phyloP scores from a whole-genome alignment of 768 basidiomycete genomes.

The Tubosaeta brunneosetosa region DNA sequence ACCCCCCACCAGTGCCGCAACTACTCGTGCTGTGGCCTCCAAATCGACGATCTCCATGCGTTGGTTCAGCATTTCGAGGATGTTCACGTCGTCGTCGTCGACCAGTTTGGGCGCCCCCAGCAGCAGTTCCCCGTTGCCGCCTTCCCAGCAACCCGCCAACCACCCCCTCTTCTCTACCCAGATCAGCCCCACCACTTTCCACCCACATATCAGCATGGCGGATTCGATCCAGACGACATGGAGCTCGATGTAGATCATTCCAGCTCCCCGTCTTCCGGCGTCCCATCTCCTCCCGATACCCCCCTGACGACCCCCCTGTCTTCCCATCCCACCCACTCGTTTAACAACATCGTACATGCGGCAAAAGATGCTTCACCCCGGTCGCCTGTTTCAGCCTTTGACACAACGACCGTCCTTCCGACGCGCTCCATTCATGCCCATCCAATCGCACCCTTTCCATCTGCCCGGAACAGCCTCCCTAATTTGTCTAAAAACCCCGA shows the following conservation, averaged over 20 bases:
- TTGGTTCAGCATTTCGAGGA: slow-evolving; percentile 92
- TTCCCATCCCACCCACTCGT: slow-evolving; percentile 29
- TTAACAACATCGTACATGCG: slow-evolving; percentile 30
- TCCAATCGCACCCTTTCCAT: slow-evolving; percentile 33
- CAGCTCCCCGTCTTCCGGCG: slow-evolving; percentile 46
- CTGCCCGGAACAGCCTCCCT: slow-evolving; percentile 25
- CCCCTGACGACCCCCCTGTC: slow-evolving; percentile 41
- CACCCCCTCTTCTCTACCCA: slow-evolving; percentile 31
- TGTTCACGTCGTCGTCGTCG: slow-evolving; percentile 74
- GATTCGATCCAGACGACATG: slow-evolving; percentile 77
- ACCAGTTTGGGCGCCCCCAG: slow-evolving; percentile 37
- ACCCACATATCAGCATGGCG: slow-evolving; percentile 30
- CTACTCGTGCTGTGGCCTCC: slow-evolving; percentile 85
- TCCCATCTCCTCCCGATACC: slow-evolving; percentile 39
- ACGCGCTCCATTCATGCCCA: slow-evolving; percentile 38
- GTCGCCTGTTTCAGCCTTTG: slow-evolving; percentile 45
- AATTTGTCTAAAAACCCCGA: slow-evolving; percentile 38
- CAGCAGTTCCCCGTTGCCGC: slow-evolving; percentile 20
- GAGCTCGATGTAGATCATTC: slow-evolving; percentile 65
- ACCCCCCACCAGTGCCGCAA: slow-evolving; percentile 58
- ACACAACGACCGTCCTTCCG: slow-evolving; percentile 51
- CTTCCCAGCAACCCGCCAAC: slow-evolving; percentile 34
- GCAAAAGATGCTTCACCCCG: slow-evolving; percentile 25
- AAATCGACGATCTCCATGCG: slow-evolving; percentile 71
- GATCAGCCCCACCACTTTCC: slow-evolving; percentile 26